A percentile compares a stretch with the other conserved stretches of the same genome.
These are phyloP conservation scores for Cicer judaicum DNA, from an alignment of 306 rosid genomes.

Conservation along the genomic window DNA sequence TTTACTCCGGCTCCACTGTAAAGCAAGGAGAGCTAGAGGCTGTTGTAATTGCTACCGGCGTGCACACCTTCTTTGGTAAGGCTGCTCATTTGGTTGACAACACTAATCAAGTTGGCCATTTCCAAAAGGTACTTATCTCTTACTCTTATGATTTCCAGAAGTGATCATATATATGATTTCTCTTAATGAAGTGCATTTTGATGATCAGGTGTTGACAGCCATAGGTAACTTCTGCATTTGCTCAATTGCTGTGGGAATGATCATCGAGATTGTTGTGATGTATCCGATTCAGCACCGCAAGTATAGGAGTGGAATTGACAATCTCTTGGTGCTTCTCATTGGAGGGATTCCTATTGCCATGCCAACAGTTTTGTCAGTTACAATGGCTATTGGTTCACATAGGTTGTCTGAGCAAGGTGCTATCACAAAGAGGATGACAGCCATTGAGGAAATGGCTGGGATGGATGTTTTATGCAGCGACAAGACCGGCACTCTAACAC, in stretches of 20 bases:
- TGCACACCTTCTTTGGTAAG: constrained; percentile 93
- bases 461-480: constrained; percentile 96
- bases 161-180: neutral
- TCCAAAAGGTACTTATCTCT: constrained; percentile 69
- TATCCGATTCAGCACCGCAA: constrained; percentile 77
- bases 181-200: neutral
- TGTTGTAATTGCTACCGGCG: constrained; percentile 90
- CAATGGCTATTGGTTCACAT: constrained; percentile 99
- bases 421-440: constrained; percentile 96
- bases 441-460: constrained; percentile 96
- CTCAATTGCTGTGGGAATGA: constrained; percentile 77
- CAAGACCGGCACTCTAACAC: constrained; percentile 89
- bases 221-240: constrained; percentile 97
- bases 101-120: constrained; percentile 80
- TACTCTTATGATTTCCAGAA: neutral
- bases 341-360: constrained; percentile 97
- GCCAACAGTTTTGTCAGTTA: constrained; percentile 93
- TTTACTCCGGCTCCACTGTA: constrained; percentile 90
- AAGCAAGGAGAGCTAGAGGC: constrained; percentile 97
- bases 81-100: constrained; percentile 94
- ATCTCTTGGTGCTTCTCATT: constrained; percentile 87
- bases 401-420: constrained; percentile 86
- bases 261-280: constrained; percentile 77
- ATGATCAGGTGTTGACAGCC: constrained; percentile 75
- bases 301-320: constrained; percentile 83